Evolutionary conservation across 176 grass and related monocot species (phyloP), one percentile per base, ranked within the genome.

Genomic region (Ensete ventricosum): DNA sequence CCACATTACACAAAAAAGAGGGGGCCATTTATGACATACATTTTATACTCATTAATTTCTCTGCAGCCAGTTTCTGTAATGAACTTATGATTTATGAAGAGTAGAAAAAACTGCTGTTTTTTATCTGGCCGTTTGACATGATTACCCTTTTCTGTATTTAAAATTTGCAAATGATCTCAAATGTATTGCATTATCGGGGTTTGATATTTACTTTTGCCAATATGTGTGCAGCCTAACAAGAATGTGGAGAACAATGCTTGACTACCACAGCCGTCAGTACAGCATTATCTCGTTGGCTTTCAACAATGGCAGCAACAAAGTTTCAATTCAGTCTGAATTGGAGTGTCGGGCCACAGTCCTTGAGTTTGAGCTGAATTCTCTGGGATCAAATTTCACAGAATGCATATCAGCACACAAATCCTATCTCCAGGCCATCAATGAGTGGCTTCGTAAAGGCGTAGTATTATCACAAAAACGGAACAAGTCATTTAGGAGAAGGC

Each of bases 241-340:
- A 78, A 95, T 99, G 96, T 99, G 96, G 96, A 52, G 0, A 70
- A 81, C 83, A 59, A 99, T 99, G 96, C 76, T 87, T 11, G 79
- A 89, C 24, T 91, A 88, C 80, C 96, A 99, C 76, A 80, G 11
- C 13, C 73, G 78, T 69, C 96, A 99, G 43, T 72, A 84, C 53
- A 87, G 85, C 23, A 89, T 94, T 75, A 81, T 82, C 73, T 73
- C 67, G 54, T 51, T 50, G 12, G 19, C 89, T 67, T 85, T 67
- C 74, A 82, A 59, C 77, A 89, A 79, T 63, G 73, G 75, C 62
- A 85, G 70, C 77, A 89, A 73, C 53, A 94, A 84, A 80, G 67
- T 88, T 50, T 81, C 75, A 8, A 87, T 84, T 62, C 76, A 76
- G 58, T 83, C 88, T 1, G 86, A 94, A 57, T 91, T 78, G 67